These are phyloP conservation scores for Claviceps sp. DNA, from an alignment of 2,329 filamentous ascomycete species.

Conservation along the genomic window DNA sequence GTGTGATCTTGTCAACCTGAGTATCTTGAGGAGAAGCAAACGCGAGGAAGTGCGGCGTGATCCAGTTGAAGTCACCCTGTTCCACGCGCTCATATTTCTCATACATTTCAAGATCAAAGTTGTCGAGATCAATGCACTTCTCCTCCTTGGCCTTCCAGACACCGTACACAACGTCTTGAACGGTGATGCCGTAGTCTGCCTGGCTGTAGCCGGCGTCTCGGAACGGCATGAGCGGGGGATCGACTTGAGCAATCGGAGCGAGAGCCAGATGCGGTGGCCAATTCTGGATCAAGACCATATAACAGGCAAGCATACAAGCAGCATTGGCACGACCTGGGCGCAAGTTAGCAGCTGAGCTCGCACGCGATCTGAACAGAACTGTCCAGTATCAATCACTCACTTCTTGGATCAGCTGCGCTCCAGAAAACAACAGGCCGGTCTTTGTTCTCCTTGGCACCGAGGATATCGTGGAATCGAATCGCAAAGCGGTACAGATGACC, in stretches of 20 bases:
- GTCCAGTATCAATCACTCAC: slow-evolving; percentile 35
- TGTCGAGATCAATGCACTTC: slow-evolving; percentile 76
- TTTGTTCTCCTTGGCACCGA: slow-evolving; percentile 83
- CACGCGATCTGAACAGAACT: background rate
- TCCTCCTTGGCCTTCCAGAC: slow-evolving; percentile 99
- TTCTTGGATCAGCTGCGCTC: slow-evolving; percentile 83
- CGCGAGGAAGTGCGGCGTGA: slow-evolving; percentile 86
- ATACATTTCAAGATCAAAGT: slow-evolving; percentile 95
- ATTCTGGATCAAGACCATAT: slow-evolving; percentile 96
- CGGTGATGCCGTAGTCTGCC: slow-evolving; percentile 87
- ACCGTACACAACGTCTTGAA: slow-evolving; percentile 95
- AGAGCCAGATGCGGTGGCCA: slow-evolving; percentile 95
- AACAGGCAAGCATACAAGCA: slow-evolving; percentile 87
- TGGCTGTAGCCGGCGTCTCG: slow-evolving; percentile 96
- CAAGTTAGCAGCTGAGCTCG: background rate
- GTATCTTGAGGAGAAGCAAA: slow-evolving; percentile 89
- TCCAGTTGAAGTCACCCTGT: slow-evolving; percentile 99
- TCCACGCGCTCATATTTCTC: slow-evolving; percentile 92
- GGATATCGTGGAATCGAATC: slow-evolving; percentile 86
- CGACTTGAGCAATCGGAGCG: slow-evolving; percentile 89
- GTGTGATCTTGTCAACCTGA: slow-evolving; percentile 58
- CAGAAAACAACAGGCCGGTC: slow-evolving; percentile 88
- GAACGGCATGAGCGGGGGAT: slow-evolving; percentile 97
- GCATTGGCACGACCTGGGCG: slow-evolving; percentile 71
- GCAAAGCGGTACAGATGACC: slow-evolving; percentile 95